Conservation (phyloP, 768 basidiomycete species). For the Agrocybe praecox region DNA sequence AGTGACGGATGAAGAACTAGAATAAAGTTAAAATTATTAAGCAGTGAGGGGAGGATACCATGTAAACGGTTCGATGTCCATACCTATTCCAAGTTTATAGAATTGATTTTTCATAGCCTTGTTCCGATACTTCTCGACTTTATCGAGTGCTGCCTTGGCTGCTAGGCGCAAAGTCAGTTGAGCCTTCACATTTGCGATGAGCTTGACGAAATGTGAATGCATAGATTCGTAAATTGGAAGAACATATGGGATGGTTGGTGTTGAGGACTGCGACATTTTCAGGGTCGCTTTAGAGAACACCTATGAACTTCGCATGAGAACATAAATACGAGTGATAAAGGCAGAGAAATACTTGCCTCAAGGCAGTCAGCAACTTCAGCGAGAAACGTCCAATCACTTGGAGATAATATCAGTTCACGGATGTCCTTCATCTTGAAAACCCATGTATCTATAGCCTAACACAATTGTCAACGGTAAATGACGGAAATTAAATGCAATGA, state of each 20-base stretch:
- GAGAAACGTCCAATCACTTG: conserved; percentile 22
- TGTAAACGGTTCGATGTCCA: conserved; percentile 6
- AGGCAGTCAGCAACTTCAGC: conserved; percentile 18
- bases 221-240: conserved; percentile 32
- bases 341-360: too few relatives aligned
- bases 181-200: neutral
- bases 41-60: too few relatives aligned
- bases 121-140: conserved; percentile 27
- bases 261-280: neutral
- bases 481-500: neutral
- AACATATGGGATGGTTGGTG: conserved; percentile 16
- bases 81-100: conserved; percentile 30
- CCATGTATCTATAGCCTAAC: conserved; percentile 35
- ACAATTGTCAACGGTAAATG: neutral
- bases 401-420: conserved; percentile 12
- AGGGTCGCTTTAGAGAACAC: conserved; percentile 2
- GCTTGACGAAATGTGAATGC: conserved; percentile 17
- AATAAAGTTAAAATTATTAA: neutral
- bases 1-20: conserved; percentile 29
- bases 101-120: conserved; percentile 25
- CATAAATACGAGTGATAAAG: too few relatives aligned
- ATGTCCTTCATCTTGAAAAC: conserved; percentile 20
- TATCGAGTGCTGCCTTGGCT: conserved; percentile 21
- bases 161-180: conserved; percentile 18
- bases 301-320: too few relatives aligned